Conservation (phyloP, 140 eudicot species). For the Flaveria floridana region DNA sequence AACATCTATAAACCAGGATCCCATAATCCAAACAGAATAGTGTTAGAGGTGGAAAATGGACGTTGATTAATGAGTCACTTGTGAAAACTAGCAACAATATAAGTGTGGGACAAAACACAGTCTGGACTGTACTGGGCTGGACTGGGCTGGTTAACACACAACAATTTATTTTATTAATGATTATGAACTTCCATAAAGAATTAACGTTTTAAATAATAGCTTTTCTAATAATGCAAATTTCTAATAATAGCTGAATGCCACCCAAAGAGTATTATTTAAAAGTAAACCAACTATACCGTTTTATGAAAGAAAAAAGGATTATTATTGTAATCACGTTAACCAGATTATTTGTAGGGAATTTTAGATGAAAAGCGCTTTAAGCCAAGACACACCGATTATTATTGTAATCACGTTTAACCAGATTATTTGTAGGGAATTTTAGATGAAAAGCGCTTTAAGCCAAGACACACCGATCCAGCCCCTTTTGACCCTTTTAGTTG, state of each 20-base stretch:
- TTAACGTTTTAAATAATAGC: too few relatives aligned
- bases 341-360: too few relatives aligned
- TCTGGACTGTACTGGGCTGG: not conserved
- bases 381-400: too few relatives aligned
- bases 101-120: not conserved
- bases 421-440: too few relatives aligned
- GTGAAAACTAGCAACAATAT: not conserved
- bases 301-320: too few relatives aligned
- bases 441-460: too few relatives aligned
- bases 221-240: not conserved
- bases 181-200: too few relatives aligned
- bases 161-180: not conserved
- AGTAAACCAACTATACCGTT: too few relatives aligned
- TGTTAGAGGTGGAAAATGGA: not conserved
- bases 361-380: too few relatives aligned
- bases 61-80: not conserved
- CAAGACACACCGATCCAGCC: too few relatives aligned
- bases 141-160: not conserved
- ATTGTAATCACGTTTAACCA: too few relatives aligned
- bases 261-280: not conserved
- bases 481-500: not conserved
- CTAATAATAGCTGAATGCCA: not conserved
- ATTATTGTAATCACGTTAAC: too few relatives aligned
- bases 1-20: not conserved
- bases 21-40: not conserved